These are phyloP conservation scores for Lodderomyces margitis DNA, from an alignment of 1,139 yeast species.

Conservation along the genomic window DNA sequence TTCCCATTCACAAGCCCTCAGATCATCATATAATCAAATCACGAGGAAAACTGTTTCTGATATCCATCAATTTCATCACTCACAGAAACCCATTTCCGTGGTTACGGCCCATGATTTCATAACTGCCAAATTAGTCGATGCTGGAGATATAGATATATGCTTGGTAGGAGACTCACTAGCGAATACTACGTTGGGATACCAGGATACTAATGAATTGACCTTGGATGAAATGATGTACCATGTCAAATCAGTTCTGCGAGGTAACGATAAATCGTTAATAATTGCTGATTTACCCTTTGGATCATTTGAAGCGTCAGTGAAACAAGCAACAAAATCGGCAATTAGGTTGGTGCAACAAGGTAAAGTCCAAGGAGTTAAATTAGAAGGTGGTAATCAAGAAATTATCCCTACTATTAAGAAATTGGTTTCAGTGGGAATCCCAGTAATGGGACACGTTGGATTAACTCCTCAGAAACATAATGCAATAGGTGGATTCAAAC, in stretches of 20 bases:
- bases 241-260: slow-evolving; percentile 73
- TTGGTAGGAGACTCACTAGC: slow-evolving; percentile 92
- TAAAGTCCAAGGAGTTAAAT: slow-evolving; percentile 71
- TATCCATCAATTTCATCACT: slow-evolving; percentile 39
- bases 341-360: slow-evolving; percentile 61
- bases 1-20: not conserved
- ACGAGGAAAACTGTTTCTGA: slow-evolving; percentile 37
- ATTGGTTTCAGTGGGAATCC: slow-evolving; percentile 69
- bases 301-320: slow-evolving; percentile 62
- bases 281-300: slow-evolving; percentile 95
- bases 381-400: slow-evolving; percentile 79
- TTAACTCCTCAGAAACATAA: slow-evolving; percentile 86
- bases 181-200: slow-evolving; percentile 85
- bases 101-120: slow-evolving; percentile 88
- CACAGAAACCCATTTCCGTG: slow-evolving; percentile 60
- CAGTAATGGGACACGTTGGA: slow-evolving; percentile 92
- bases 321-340: slow-evolving; percentile 66
- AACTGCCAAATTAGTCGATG: slow-evolving; percentile 70
- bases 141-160: slow-evolving; percentile 65
- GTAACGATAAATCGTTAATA: slow-evolving; percentile 60
- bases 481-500: slow-evolving; percentile 79
- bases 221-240: slow-evolving; percentile 81
- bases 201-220: slow-evolving; percentile 69
- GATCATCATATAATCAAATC: slow-evolving; percentile 14
- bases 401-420: slow-evolving; percentile 44